A percentile compares a stretch with the other conserved stretches of the same genome.
phyloP scores from a whole-genome alignment of 2,329 filamentous ascomycete species.

The Phaeosphaeria sp. region DNA sequence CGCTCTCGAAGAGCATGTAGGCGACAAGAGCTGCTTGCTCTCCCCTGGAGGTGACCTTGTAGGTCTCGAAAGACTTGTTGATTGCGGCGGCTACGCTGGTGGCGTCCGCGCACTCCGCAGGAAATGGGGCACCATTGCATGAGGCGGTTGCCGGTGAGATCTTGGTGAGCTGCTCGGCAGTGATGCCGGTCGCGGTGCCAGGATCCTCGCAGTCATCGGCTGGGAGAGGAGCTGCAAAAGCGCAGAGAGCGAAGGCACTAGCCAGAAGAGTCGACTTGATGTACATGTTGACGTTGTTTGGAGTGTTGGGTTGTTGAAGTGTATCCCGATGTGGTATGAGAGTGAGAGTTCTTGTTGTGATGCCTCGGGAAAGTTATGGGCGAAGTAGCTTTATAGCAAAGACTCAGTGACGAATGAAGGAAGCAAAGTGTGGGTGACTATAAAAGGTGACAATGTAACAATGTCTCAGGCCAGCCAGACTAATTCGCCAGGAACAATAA shows the following conservation, averaged over 20 bases:
- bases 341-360: neutral
- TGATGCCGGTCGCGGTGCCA: slow-evolving; percentile 16
- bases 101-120: slow-evolving; percentile 67
- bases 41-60: slow-evolving; percentile 61
- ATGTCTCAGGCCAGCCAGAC: slow-evolving; percentile 19
- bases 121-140: slow-evolving; percentile 58
- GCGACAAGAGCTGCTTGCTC: slow-evolving; percentile 75
- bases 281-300: slow-evolving; percentile 25
- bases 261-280: slow-evolving; percentile 30
- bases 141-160: slow-evolving; percentile 65
- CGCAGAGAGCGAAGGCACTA: slow-evolving; percentile 48
- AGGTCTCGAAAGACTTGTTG: slow-evolving; percentile 62
- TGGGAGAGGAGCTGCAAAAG: slow-evolving; percentile 29
- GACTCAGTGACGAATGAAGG: neutral
- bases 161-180: slow-evolving; percentile 48
- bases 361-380: neutral
- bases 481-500: slow-evolving; percentile 16
- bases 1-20: slow-evolving; percentile 75
- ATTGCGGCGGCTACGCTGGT: slow-evolving; percentile 66
- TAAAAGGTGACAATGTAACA: slow-evolving; percentile 5
- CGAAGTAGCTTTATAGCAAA: neutral
- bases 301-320: neutral
- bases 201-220: slow-evolving; percentile 2
- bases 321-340: neutral
- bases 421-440: neutral